Base-by-base conservation (phyloP, 2,329 filamentous ascomycete genomes). In the Colletotrichum tropicicola region DNA sequence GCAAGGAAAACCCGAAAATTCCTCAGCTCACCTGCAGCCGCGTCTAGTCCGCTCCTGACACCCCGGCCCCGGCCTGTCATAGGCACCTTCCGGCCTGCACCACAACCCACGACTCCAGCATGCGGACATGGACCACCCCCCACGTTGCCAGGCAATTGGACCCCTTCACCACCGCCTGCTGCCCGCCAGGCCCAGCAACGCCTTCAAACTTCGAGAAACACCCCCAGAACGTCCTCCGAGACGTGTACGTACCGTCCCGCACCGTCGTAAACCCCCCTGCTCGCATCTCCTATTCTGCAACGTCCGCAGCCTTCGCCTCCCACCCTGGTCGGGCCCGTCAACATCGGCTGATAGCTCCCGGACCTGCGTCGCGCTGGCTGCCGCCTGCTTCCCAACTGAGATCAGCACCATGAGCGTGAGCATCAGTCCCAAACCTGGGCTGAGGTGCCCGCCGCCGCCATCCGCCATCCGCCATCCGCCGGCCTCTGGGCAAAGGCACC, bases 21-120 rank as follows among this genome's bases (percentile, higher is more conserved):
- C 49, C 61, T 65, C 61, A 65, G 61, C 56, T 51, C 57, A 65
- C 23, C 47, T 60, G 56, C 60, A 64, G 47, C 19, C 39, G 47
- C 25, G 6, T 39, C 27, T 39, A 17, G 17, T 59, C 56, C n/a
- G 30, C 41, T 48, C 21, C 21, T 13, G 21, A 58, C 19, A 32
- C 41, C 55, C 52, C 27, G 39, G 39, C 52, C 27, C 52, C 41
- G 39, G 52, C 39, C 39, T 59, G 47, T 53, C 25, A 27, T 32
- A 48, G 47, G 28, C 30, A 32, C 28, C 32, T 41, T 52, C 59
- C 55, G 47, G 8, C 39, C 17, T 21, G 39, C 30, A 44, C 39
- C 44, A 48, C 30, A 28, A 13, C 55, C 30, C 45, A 17, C 17
- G 30, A 30, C 23, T 49, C 49, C 49, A 51, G 41, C 35, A 45